Evolutionary conservation across 352 stramenopile genomes (phyloP).

Genomic region (Albugo candida): DNA sequence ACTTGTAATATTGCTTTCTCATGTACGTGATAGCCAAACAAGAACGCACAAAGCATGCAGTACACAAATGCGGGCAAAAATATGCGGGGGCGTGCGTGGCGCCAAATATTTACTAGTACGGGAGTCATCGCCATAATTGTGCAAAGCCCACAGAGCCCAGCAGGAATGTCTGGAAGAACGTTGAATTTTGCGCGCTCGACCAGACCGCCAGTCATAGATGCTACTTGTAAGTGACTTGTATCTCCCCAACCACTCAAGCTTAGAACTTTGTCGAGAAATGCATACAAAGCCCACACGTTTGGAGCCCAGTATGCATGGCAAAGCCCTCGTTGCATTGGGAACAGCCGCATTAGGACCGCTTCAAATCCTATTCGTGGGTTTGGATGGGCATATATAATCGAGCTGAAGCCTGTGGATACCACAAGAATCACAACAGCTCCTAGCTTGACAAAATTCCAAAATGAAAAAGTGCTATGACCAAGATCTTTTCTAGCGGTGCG

Average conservation of each 20-base stretch:
- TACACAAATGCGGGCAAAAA: slow-evolving; percentile 73
- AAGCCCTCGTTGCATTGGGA: slow-evolving; percentile 92
- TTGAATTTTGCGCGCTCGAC: slow-evolving; percentile 65
- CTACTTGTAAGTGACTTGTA: slow-evolving; percentile 13
- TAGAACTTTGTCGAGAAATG: slow-evolving; percentile 74
- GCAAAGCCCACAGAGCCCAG: slow-evolving; percentile 48
- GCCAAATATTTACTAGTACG: slow-evolving; percentile 49
- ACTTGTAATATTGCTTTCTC: slow-evolving; percentile 95
- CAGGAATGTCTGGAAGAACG: slow-evolving; percentile 42
- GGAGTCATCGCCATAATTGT: slow-evolving; percentile 67
- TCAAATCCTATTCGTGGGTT: slow-evolving; percentile 27
- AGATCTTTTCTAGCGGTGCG: slow-evolving; percentile 24
- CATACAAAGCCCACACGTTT: slow-evolving; percentile 96
- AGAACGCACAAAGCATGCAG: slow-evolving; percentile 88
- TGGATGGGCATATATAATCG: slow-evolving; percentile 28
- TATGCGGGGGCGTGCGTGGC: slow-evolving; percentile 51
- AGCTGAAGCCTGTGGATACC: slow-evolving; percentile 69
- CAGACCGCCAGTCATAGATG: slow-evolving; percentile 68
- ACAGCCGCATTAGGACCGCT: slow-evolving; percentile 87
- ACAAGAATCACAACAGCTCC: slow-evolving; percentile 64
- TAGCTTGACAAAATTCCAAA: slow-evolving; percentile 63
- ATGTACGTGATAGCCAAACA: slow-evolving; percentile 97
- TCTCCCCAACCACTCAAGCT: slow-evolving; percentile 17
- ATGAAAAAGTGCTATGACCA: slow-evolving; percentile 18
- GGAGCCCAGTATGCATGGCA: slow-evolving; percentile 98